Conservation (phyloP, 1,139 yeast species). For the Pichia sp. region DNA sequence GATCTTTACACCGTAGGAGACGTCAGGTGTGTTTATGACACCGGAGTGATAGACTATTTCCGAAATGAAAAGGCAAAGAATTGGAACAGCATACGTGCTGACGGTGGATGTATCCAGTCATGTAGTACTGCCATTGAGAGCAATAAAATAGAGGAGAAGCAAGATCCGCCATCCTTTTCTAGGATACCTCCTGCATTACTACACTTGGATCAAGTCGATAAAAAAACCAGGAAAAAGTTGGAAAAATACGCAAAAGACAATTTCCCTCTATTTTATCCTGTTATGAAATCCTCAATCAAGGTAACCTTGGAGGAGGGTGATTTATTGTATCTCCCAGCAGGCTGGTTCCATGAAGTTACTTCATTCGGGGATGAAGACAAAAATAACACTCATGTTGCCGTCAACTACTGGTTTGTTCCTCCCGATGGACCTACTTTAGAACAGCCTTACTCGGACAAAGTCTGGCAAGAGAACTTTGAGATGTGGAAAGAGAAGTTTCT, state of each 20-base stretch:
- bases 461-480: slow-evolving; percentile 10
- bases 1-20: slow-evolving; percentile 59
- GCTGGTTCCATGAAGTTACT: slow-evolving; percentile 81
- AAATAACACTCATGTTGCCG: slow-evolving; percentile 50
- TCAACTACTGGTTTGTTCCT: slow-evolving; percentile 73
- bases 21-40: slow-evolving; percentile 44
- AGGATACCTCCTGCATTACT: slow-evolving; percentile 56
- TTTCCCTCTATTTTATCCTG: slow-evolving; percentile 47
- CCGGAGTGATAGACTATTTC: slow-evolving; percentile 64
- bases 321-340: slow-evolving; percentile 66
- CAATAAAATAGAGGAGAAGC: slow-evolving; percentile 18
- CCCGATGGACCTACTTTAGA: slow-evolving; percentile 39
- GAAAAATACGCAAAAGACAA: slow-evolving; percentile 31
- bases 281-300: slow-evolving; percentile 31
- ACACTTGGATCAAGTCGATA: slow-evolving; percentile 51
- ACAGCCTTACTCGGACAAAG: slow-evolving; percentile 39
- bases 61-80: slow-evolving; percentile 48
- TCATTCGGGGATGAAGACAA: slow-evolving; percentile 44
- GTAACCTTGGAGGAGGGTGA: slow-evolving; percentile 58
- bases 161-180: slow-evolving; percentile 69
- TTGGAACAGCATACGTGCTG: slow-evolving; percentile 58
- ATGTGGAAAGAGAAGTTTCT: slow-evolving; percentile 7
- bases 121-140: slow-evolving; percentile 4
- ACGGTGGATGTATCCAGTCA: slow-evolving; percentile 40
- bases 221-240: slow-evolving; percentile 31